Conservation (phyloP, 1,139 yeast species). For the Kurtzmaniella natalensis region DNA sequence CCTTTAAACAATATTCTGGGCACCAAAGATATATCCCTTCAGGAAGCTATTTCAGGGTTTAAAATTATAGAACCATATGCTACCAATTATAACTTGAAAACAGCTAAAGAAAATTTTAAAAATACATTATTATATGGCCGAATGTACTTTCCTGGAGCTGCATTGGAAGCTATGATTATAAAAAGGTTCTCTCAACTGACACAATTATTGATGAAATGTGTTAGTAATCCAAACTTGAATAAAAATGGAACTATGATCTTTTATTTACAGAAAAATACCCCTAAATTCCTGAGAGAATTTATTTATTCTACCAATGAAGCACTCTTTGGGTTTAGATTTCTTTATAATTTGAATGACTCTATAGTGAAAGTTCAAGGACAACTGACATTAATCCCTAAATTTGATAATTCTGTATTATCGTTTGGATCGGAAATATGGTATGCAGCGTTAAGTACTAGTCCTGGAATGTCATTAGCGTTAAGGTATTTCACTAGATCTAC, state of each 20-base stretch:
- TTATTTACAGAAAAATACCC: slow-evolving; percentile 66
- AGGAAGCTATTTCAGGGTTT: slow-evolving; percentile 78
- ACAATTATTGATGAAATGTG: slow-evolving; percentile 70
- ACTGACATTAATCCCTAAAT: slow-evolving; percentile 29
- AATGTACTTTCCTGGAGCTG: slow-evolving; percentile 83
- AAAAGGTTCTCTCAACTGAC: slow-evolving; percentile 56
- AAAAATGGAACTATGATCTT: slow-evolving; percentile 59
- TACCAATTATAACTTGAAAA: slow-evolving; percentile 2
- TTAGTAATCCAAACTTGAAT: slow-evolving; percentile 62
- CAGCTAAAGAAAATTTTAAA: slow-evolving; percentile 7
- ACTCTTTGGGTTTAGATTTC: slow-evolving; percentile 74
- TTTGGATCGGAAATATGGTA: slow-evolving; percentile 89
- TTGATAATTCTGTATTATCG: slow-evolving; percentile 52
- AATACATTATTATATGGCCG: slow-evolving; percentile 60
- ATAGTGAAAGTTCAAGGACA: slow-evolving; percentile 8
- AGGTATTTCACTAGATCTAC: slow-evolving; percentile 86
- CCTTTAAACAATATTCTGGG: slow-evolving; percentile 50
- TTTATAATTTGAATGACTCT: slow-evolving; percentile 52
- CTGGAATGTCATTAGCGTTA: slow-evolving; percentile 78
- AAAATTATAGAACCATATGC: slow-evolving; percentile 48
- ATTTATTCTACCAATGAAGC: slow-evolving; percentile 88
- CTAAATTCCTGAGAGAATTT: slow-evolving; percentile 66
- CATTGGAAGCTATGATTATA: slow-evolving; percentile 84
- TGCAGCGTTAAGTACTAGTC: slow-evolving; percentile 78
- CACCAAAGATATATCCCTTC: slow-evolving; percentile 55